Evolutionary conservation across 164 flowering plant species (phyloP).

Genomic region (Chloranthus sessilifolius): DNA sequence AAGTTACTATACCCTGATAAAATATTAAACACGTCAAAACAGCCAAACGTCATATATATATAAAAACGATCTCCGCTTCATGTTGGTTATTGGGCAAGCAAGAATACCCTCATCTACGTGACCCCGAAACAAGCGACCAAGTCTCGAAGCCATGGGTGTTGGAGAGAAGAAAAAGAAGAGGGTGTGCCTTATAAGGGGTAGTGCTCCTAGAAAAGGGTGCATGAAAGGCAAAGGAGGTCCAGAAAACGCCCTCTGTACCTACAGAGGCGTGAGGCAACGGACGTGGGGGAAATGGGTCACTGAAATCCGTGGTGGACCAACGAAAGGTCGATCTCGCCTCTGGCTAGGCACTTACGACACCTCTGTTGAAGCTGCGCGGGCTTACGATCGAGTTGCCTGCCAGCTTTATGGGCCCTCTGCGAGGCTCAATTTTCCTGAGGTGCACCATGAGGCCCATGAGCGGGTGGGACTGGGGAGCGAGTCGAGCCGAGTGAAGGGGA

Average conservation of each 20-base stretch:
- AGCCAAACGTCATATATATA: too few species aligned
- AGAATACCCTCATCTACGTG: too few species aligned
- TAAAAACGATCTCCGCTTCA: too few species aligned
- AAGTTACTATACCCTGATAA: too few species aligned
- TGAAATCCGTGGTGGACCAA: slow-evolving; percentile 63
- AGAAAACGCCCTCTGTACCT: slow-evolving; percentile 43
- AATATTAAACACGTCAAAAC: too few species aligned
- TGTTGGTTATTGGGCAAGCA: too few species aligned
- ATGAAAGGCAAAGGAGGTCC: slow-evolving; percentile 73
- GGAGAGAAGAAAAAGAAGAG: slow-evolving; percentile 9
- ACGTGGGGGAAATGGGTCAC: slow-evolving; percentile 82
- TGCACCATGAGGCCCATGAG: neutral
- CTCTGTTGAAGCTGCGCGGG: slow-evolving; percentile 48
- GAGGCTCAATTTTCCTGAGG: slow-evolving; percentile 34
- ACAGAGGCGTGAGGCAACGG: slow-evolving; percentile 55
- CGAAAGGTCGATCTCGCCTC: slow-evolving; percentile 36
- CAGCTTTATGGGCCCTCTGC: slow-evolving; percentile 42
- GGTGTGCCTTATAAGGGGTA: slow-evolving; percentile 14
- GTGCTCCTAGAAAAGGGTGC: slow-evolving; percentile 63
- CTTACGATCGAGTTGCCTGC: slow-evolving; percentile 48
- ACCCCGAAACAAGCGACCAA: too few species aligned
- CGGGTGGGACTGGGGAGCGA: neutral
- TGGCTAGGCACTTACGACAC: slow-evolving; percentile 65
- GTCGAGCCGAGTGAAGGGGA: neutral
- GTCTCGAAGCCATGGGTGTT: slow-evolving; percentile 5